These are phyloP conservation scores for Staphylotrichum tortipilum DNA, from an alignment of 495 filamentous ascomycete species.

Conservation along the genomic window DNA sequence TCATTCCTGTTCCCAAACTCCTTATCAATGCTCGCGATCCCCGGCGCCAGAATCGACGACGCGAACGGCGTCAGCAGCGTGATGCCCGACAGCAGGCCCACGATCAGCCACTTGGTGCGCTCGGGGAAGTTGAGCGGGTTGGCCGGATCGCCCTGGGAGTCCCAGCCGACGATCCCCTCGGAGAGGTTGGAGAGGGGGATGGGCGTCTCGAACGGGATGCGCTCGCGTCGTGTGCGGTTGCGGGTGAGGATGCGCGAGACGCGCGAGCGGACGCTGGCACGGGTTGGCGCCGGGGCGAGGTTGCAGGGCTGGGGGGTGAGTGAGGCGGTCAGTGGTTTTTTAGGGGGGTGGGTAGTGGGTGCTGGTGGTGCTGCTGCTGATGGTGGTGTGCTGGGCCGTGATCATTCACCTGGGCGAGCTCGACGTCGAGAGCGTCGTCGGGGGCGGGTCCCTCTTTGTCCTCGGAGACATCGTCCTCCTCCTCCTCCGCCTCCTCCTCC, in stretches of 20 bases:
- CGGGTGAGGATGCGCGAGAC: conserved; percentile 18
- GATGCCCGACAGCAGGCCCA: conserved; percentile 40
- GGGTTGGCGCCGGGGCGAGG: conserved; percentile 13
- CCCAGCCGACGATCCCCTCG: conserved; percentile 48
- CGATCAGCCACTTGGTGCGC: conserved; percentile 60
- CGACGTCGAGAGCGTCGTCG: conserved; percentile 17
- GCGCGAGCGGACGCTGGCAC: conserved; percentile 11
- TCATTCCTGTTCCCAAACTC: conserved; percentile 42
- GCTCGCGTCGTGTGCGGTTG: conserved; percentile 12
- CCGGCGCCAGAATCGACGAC: conserved; percentile 58
- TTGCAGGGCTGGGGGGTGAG: not conserved
- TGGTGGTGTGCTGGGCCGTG: not conserved
- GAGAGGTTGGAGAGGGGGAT: conserved; percentile 39
- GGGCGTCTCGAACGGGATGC: conserved; percentile 16
- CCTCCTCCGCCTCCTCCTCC: no score
- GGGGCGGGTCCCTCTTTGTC: conserved; percentile 13
- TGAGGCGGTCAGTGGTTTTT: not conserved
- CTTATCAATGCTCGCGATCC: conserved; percentile 41
- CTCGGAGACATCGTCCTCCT: no score
- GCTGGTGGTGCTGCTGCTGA: no score
- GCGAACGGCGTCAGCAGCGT: conserved; percentile 56
- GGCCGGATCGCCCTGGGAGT: conserved; percentile 55
- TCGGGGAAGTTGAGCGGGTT: conserved; percentile 63
- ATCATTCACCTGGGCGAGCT: conserved; percentile 14
- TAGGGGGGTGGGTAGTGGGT: not conserved